These are phyloP conservation scores for Apiotrichum sp. DNA, from an alignment of 1,284 basidiomycete species.

Conservation along the genomic window DNA sequence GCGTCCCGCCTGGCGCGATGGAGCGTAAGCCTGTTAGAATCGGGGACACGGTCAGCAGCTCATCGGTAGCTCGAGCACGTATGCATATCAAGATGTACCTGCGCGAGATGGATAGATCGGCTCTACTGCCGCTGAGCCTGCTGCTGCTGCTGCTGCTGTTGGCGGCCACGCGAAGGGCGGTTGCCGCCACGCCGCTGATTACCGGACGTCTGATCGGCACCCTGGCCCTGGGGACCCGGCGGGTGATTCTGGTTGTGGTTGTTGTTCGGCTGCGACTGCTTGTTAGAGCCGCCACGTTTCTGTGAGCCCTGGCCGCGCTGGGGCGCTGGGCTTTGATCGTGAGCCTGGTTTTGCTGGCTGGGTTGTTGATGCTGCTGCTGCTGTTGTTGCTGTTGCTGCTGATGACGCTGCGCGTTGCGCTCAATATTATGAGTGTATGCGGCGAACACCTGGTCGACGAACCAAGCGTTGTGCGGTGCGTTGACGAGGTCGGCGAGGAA, in stretches of 20 bases:
- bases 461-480: not conserved
- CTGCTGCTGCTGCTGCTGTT: not conserved
- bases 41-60: too few relatives aligned
- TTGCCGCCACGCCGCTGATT: not conserved
- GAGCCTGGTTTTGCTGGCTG: not conserved
- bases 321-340: too few relatives aligned
- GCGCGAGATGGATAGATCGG: not conserved
- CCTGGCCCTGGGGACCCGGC: not conserved
- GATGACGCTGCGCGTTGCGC: not conserved
- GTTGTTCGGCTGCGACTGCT: too few relatives aligned
- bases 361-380: not conserved
- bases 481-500: not conserved
- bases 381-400: not conserved
- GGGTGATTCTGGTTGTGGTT: not conserved
- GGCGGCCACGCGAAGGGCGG: not conserved
- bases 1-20: too few relatives aligned
- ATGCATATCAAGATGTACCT: slow-evolving; percentile 2
- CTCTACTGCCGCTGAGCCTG: not conserved
- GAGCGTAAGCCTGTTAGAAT: too few relatives aligned
- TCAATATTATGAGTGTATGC: slow-evolving; percentile 1
- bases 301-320: too few relatives aligned
- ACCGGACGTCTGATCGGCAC: not conserved
- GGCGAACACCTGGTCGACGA: slow-evolving; percentile 3
- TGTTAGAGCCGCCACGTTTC: too few relatives aligned
- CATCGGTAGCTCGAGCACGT: not conserved